These are phyloP conservation scores for Leccinum imitatum DNA, from an alignment of 768 basidiomycete genomes.

Conservation along the genomic window DNA sequence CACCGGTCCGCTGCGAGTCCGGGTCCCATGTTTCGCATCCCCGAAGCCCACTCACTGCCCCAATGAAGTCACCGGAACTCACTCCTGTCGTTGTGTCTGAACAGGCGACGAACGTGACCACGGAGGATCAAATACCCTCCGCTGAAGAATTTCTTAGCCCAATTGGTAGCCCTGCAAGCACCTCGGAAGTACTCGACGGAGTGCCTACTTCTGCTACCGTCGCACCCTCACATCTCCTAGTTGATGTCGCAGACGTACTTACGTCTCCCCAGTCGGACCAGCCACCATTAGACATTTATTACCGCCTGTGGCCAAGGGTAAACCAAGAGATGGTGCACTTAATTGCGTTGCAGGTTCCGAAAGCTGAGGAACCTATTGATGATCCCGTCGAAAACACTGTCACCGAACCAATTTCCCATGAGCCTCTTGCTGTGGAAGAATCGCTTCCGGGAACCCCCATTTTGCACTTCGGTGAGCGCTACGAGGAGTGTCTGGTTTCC, in stretches of 20 bases:
- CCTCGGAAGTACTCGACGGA: neutral
- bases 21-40: neutral
- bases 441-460: conserved; percentile 23
- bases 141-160: conserved; percentile 29
- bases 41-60: neutral
- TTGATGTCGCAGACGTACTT: conserved; percentile 8
- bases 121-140: conserved; percentile 2
- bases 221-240: conserved; percentile 8
- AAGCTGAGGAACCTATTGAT: neutral
- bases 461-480: conserved; percentile 3
- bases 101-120: neutral
- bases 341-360: conserved; percentile 15
- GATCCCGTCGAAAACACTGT: neutral
- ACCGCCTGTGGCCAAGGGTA: conserved; percentile 36
- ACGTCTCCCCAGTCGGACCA: conserved; percentile 11
- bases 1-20: neutral
- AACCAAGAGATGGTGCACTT: conserved; percentile 39
- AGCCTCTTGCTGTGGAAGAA: conserved; percentile 35
- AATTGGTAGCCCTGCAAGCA: conserved; percentile 17
- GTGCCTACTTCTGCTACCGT: neutral
- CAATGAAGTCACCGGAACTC: neutral
- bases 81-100: neutral
- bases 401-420: conserved; percentile 7
- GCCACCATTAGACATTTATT: conserved; percentile 19
- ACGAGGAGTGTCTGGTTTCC: conserved; percentile 3